Percentiles rank a stretch among this genome's conserved stretches.
phyloP scores from a whole-genome alignment of 1,284 basidiomycete species.

The Malassezia globosa region DNA sequence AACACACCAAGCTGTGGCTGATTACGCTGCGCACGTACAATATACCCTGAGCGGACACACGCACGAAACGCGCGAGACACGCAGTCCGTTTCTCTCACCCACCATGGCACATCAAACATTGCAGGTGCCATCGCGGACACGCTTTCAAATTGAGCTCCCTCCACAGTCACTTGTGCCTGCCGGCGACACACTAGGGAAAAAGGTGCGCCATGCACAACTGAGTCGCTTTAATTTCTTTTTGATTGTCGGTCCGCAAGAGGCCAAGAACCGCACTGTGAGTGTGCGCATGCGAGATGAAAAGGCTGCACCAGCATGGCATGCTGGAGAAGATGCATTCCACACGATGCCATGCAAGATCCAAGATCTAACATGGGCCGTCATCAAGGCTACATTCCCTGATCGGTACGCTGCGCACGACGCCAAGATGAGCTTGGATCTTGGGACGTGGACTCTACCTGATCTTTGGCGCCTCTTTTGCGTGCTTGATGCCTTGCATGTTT shows the following conservation, averaged over 20 bases:
- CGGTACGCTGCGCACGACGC: not conserved
- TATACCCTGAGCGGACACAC: conserved; percentile 21
- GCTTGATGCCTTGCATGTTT: conserved; percentile 23
- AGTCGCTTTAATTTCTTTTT: conserved; percentile 36
- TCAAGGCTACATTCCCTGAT: conserved; percentile 4
- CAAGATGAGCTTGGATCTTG: conserved; percentile 14
- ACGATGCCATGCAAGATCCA: not conserved
- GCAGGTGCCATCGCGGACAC: conserved; percentile 6
- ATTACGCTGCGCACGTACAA: conserved; percentile 22
- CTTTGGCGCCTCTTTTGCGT: conserved; percentile 20
- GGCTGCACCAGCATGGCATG: conserved; percentile 7
- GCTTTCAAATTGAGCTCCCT: conserved; percentile 41
- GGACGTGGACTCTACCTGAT: conserved; percentile 19
- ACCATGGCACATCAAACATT: conserved; percentile 2
- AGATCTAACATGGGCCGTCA: conserved; percentile 3
- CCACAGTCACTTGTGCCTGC: conserved; percentile 17
- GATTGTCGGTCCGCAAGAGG: conserved; percentile 39
- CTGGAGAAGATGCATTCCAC: not conserved
- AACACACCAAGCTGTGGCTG: conserved; percentile 11
- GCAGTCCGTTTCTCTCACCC: conserved; percentile 7
- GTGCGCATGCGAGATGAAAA: conserved; percentile 27
- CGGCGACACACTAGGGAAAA: conserved; percentile 30
- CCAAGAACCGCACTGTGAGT: conserved; percentile 24
- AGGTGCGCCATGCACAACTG: conserved; percentile 32
- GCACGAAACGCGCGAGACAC: not conserved